Evolutionary conservation across 176 grass and related monocot species (phyloP).

Genomic region (Luzula sylvatica): DNA sequence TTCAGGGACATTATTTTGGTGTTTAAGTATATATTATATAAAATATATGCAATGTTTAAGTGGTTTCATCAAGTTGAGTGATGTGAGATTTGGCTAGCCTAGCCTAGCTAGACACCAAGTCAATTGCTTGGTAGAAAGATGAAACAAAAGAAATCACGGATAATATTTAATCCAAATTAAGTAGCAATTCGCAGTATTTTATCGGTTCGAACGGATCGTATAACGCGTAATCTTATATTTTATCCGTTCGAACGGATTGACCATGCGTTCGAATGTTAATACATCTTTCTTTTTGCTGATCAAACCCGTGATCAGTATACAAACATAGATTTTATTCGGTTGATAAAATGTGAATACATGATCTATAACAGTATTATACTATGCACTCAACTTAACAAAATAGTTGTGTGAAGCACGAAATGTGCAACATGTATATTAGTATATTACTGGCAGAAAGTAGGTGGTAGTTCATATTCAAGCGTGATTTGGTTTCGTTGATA

Average conservation of each 20-base stretch:
- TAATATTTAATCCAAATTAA: too few species aligned
- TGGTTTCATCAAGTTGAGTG: neutral
- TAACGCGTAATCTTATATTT: too few species aligned
- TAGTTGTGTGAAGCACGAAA: conserved; percentile 18
- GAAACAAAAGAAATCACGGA: neutral
- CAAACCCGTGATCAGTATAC: too few species aligned
- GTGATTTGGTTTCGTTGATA: neutral
- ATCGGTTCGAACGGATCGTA: too few species aligned
- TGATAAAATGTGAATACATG: too few species aligned
- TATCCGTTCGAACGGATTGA: too few species aligned
- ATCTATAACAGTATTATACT: too few species aligned
- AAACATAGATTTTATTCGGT: too few species aligned
- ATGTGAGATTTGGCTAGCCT: too few species aligned
- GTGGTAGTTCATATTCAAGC: neutral
- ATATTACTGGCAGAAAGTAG: conserved; percentile 8
- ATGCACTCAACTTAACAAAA: neutral
- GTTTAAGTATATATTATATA: conserved; percentile 4
- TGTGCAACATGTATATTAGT: neutral
- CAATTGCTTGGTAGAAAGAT: neutral
- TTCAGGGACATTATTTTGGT: conserved; percentile 8
- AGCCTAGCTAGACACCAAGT: conserved; percentile 1
- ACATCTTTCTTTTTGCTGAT: too few species aligned
- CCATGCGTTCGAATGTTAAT: too few species aligned
- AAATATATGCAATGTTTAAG: neutral
- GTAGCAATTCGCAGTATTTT: too few species aligned